Base-by-base conservation (phyloP, 108 stramenopile genomes). In the Pseudonitzschia pungens region DNA sequence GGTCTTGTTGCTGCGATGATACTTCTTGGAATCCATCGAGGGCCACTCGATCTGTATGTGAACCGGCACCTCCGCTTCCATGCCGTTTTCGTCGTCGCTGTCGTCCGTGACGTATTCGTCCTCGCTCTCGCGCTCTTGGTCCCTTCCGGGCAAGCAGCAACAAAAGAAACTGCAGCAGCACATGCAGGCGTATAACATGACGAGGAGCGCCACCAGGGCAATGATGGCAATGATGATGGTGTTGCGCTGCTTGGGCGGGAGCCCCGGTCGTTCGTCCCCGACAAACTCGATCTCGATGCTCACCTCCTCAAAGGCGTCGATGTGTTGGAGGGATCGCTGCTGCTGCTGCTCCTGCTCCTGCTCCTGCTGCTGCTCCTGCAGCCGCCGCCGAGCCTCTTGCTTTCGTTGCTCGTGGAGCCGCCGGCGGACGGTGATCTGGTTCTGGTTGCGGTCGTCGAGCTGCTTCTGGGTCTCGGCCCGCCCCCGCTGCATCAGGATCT, bases 271-370 rank as follows among this genome's bases (percentile, higher is more conserved):
- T 0, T 0, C 16, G 21, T 33, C 33, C 16, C 60, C 60, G 36
- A 33, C 20, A 33, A 62, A 62, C 11, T 62, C 60, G 29, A 62
- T 7, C 2, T 62, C 60, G 16, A 62, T 16, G 33, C 2, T n/a
- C 7, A 62, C 60, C 20, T 62, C 60, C 33, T 62, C 60, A n/a
- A 62, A 62, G 32, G 29, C 40, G 11, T 33, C 32, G 4, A 62
- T 62, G 9, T 62, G 32, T 15, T 62, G 60, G 28, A 62, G 29
- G 16, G 21, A 22, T 24, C 54, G 54, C 2, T 14, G 18, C 14
- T 18, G 45, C 3, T 14, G 5, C 14, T 18, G 16, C 3, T 18
- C 2, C 16, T 2, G 10, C 1, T 48, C 45, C 9, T 43, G 9
- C 36, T 2, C 4, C 29, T 58, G 55, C 27, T 31, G 4, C 12